Conservation (phyloP, 2,329 filamentous ascomycete genomes). For the Sporothrix pallida region DNA sequence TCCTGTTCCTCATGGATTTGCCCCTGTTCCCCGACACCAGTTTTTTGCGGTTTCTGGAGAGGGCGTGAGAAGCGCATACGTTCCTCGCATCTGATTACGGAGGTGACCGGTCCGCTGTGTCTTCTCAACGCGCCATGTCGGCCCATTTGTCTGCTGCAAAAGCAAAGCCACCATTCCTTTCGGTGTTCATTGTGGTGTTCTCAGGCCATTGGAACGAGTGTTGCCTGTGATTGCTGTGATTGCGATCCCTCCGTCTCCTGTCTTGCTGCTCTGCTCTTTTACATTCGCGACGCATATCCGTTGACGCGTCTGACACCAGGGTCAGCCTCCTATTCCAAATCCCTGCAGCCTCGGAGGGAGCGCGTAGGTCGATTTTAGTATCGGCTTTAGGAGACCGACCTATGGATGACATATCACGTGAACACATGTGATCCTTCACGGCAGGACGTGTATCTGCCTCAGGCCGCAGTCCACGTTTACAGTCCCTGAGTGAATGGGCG, state of each 20-base stretch:
- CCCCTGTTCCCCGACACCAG: conserved; percentile 10
- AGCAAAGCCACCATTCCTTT: background rate
- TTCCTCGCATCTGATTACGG: conserved; percentile 19
- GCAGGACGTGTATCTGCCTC: background rate
- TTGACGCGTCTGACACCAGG: conserved; percentile 23
- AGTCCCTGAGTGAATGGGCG: background rate
- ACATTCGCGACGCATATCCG: background rate
- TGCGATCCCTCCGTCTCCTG: background rate
- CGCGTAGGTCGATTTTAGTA: conserved; percentile 9
- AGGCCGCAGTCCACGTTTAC: conserved; percentile 12
- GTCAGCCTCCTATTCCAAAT: conserved; percentile 5
- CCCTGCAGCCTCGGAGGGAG: conserved; percentile 26
- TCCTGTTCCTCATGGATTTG: conserved; percentile 20
- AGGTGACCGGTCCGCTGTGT: background rate
- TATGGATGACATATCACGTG: background rate
- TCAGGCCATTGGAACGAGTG: conserved; percentile 10
- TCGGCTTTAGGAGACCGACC: background rate
- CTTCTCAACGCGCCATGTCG: conserved; percentile 30
- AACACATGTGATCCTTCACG: background rate
- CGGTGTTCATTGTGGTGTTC: background rate
- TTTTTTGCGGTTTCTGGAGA: background rate
- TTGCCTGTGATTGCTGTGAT: conserved; percentile 12
- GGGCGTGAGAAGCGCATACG: background rate
- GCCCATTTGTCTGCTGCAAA: conserved; percentile 29
- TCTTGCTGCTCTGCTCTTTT: background rate